phyloP scores from a whole-genome alignment of 2,329 filamentous ascomycete species.

The Aspergillaceae sp. region DNA sequence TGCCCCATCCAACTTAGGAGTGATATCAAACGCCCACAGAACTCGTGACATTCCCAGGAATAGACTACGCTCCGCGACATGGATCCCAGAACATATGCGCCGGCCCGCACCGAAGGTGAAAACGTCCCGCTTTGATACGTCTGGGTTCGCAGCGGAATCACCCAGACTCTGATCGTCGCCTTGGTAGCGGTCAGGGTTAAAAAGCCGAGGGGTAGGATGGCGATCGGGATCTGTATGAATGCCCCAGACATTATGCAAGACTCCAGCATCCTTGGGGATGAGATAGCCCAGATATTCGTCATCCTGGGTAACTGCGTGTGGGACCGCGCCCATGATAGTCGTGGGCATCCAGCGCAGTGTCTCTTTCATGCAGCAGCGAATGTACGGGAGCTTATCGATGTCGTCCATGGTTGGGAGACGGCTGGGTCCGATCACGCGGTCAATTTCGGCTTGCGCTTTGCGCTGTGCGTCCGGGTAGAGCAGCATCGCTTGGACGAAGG shows the following conservation, averaged over 20 bases:
- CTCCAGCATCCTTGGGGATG: slow-evolving; percentile 42
- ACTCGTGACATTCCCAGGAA: slow-evolving; percentile 43
- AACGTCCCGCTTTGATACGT: slow-evolving; percentile 41
- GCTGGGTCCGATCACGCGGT: slow-evolving; percentile 21
- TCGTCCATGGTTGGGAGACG: slow-evolving; percentile 28
- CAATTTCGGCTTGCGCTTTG: slow-evolving; percentile 33
- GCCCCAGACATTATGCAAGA: slow-evolving; percentile 39
- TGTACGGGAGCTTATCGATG: slow-evolving; percentile 23
- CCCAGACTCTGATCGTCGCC: slow-evolving; percentile 25
- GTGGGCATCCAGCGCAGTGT: slow-evolving; percentile 34
- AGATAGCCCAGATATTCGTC: slow-evolving; percentile 43
- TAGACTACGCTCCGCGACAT: slow-evolving; percentile 44
- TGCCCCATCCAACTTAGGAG: not conserved
- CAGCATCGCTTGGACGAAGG: slow-evolving; percentile 43
- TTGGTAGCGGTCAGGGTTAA: slow-evolving; percentile 31
- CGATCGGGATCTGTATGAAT: slow-evolving; percentile 36
- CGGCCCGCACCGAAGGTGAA: slow-evolving; percentile 51
- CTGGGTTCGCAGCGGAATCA: slow-evolving; percentile 26
- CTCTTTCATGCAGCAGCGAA: slow-evolving; percentile 27
- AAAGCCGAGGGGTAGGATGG: slow-evolving; percentile 32
- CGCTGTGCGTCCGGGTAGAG: slow-evolving; percentile 38
- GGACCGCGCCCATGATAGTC: slow-evolving; percentile 36
- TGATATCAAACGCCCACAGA: slow-evolving; percentile 39
- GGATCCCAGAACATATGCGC: slow-evolving; percentile 51
- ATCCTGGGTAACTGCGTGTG: slow-evolving; percentile 42